A percentile compares a stretch with the other conserved stretches of the same genome.
These are phyloP conservation scores for Purshia tridentata DNA, from an alignment of 306 rosid genomes.

Conservation along the genomic window DNA sequence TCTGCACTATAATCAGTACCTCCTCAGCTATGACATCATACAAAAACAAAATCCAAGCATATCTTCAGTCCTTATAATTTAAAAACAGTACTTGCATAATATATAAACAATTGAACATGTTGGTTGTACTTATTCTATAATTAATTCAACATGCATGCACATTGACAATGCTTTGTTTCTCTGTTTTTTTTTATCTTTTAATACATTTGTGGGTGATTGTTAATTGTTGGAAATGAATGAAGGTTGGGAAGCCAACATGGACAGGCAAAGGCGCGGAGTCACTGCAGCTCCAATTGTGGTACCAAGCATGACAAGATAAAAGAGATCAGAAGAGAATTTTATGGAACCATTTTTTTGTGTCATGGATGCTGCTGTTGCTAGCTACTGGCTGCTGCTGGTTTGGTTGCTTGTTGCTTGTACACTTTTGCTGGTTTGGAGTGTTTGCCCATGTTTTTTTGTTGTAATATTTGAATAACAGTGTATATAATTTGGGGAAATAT, in stretches of 20 bases:
- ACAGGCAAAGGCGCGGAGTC: slow-evolving; percentile 38
- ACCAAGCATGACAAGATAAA: slow-evolving; percentile 53
- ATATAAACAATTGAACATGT: background rate
- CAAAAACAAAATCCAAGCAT: background rate
- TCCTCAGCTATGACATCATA: background rate
- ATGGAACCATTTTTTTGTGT: background rate
- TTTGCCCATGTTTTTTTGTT: background rate
- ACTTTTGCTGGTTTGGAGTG: background rate
- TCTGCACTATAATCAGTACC: background rate
- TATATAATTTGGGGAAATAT: too few species aligned
- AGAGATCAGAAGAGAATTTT: background rate
- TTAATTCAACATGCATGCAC: background rate
- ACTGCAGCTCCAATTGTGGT: background rate
- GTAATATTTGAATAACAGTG: background rate
- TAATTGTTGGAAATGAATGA: background rate
- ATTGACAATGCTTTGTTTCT: background rate
- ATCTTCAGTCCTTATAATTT: background rate
- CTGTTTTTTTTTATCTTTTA: background rate
- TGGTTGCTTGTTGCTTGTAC: background rate
- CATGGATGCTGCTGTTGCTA: background rate
- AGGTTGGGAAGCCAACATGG: slow-evolving; percentile 72
- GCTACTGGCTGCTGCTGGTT: background rate
- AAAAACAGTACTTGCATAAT: background rate
- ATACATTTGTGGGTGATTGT: background rate
- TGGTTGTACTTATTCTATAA: background rate